Evolutionary conservation across 371 early-diverging fungal species (phyloP), one percentile per base, ranked within the genome.

Genomic region (Sporodiniella umbellata): DNA sequence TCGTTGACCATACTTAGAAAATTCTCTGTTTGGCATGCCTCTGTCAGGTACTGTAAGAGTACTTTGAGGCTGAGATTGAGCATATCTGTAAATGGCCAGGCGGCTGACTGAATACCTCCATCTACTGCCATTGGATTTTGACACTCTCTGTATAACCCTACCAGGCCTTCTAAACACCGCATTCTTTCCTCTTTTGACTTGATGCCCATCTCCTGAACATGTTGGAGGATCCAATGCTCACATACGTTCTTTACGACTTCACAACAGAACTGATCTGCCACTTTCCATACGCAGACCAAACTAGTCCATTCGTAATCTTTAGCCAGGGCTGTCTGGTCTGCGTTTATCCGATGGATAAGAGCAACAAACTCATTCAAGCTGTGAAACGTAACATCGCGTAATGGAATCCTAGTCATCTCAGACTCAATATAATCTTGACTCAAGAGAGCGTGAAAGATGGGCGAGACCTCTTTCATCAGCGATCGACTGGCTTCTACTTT

Each of bases 251-350:
- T 52, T 1, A 66, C 60, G 18, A 31, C 19, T 5, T 6, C 23
- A 0, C 51, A 51, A 4, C 62, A 62, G 45, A 60, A 71, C 2
- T 60, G 56, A 42, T 71, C 71, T 1, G 71, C 51, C 11, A 64
- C 39, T 3, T 53, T 43, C n/a, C 67, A 42, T 11, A 71, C n/a
- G 14, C 55, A 49, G 10, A 67, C 45, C 4, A 67, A 42, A 24
- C 57, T 51, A 4, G 19, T 8, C 71, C 71, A 71, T 8, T 15
- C 5, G 11, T 33, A 30, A 12, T 6, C 8, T 19, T 14, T 28
- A 18, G 12, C 23, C 6, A 23, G 11, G 12, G 25, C 25, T 37
- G 11, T 25, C 11, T 31, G 30, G n/a, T n/a, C n/a, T 26, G 50
- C 44, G 19, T 58, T 48, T 10, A 58, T 15, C 42, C 46, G 52